Base-by-base conservation (phyloP, 768 basidiomycete species). In the Phaeotremella fagi region DNA sequence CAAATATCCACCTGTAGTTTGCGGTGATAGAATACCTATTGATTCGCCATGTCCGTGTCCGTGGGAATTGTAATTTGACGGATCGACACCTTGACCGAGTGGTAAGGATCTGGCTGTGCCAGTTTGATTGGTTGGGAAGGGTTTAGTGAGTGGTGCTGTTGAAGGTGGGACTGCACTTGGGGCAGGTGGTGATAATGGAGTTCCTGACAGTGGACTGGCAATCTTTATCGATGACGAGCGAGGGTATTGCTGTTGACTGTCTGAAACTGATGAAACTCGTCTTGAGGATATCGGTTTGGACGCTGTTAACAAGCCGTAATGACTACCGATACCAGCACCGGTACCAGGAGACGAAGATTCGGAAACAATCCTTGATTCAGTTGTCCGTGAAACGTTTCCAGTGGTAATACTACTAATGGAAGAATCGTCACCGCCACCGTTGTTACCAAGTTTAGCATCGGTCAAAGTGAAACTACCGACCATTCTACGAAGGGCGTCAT, bases 401-500 rank as follows among this genome's bases (percentile, higher is more conserved):
- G n/a, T n/a, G n/a, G n/a, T n/a, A n/a, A n/a, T n/a, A n/a, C n/a
- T n/a, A n/a, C n/a, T n/a, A n/a, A n/a, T n/a, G n/a, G n/a, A n/a
- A 16, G 46, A 7, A 9, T 22, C 46, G 29, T 12, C 12, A 12
- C 38, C 38, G 11, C 38, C 38, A 35, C 33, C 33, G n/a, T n/a
- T n/a, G n/a, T n/a, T n/a, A n/a, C n/a, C n/a, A 41, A 41, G 7
- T 20, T 22, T 41, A 6, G 12, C 38, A 12, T 11, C 12, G 7
- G 38, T 54, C 31, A 54, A 28, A 6, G 66, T 62, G 55, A 69
- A 74, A 31, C 63, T 66, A 3, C 68, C 68, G 1, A 64, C 64
- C 67, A 74, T 68, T 23, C 57, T 60, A 14, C 45, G 45, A 2
- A 74, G 51, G 35, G 66, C 57, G 27, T 64, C 68, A 28, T 72